Evolutionary conservation across 805 yeast genomes (phyloP).

Genomic region (Saccharomycopsis microspora): DNA sequence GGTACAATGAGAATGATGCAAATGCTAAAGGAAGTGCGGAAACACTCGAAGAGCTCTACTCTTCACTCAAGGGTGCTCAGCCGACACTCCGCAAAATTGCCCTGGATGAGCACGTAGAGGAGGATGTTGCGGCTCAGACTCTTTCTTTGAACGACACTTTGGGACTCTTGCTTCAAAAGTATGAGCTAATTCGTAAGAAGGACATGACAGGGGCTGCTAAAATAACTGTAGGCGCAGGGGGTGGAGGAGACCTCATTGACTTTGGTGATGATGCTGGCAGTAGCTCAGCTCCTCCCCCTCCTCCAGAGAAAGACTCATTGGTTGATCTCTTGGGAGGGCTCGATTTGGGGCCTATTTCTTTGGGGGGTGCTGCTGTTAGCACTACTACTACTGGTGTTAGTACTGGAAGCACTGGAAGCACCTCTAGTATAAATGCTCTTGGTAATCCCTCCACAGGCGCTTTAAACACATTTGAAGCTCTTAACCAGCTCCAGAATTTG

Average conservation of each 20-base stretch:
- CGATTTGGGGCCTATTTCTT: conserved; percentile 31
- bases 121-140: conserved; percentile 48
- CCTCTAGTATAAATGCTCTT: conserved; percentile 19
- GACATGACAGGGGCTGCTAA: conserved; percentile 41
- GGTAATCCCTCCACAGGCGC: conserved; percentile 18
- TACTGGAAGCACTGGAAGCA: not conserved
- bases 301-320: conserved; percentile 30
- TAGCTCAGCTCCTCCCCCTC: conserved; percentile 22
- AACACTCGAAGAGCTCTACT: conserved; percentile 66
- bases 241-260: conserved; percentile 53
- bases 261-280: conserved; percentile 45
- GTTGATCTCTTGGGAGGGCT: conserved; percentile 69
- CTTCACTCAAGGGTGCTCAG: conserved; percentile 70
- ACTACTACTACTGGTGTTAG: conserved; percentile 34
- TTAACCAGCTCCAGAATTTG: conserved; percentile 13
- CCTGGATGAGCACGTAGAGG: conserved; percentile 58
- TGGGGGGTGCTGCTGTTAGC: not conserved
- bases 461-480: conserved; percentile 10
- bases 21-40: conserved; percentile 42
- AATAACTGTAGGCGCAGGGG: conserved; percentile 30
- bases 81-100: conserved; percentile 80
- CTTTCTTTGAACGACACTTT: conserved; percentile 66
- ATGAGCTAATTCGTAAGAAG: conserved; percentile 53
- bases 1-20: conserved; percentile 20
- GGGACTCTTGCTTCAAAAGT: conserved; percentile 57